Evolutionary conservation across 148 eudicot genomes (phyloP).

Genomic region (Rhododendron williamsianum): DNA sequence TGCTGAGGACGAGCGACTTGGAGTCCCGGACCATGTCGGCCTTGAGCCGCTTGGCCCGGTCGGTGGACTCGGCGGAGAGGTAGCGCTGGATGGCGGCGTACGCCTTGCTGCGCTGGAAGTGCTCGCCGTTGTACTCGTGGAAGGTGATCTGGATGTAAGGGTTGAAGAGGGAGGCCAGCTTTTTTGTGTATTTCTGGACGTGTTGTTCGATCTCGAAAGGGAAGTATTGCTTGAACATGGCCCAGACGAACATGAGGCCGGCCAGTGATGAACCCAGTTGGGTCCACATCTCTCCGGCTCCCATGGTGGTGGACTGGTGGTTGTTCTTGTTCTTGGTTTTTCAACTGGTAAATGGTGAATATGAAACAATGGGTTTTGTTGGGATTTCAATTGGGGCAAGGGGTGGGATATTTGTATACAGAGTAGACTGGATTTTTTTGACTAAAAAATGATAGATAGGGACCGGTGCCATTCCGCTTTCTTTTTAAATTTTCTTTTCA

Average conservation of each 20-base stretch:
- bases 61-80: slow-evolving; percentile 20
- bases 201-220: slow-evolving; percentile 21
- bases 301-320: background rate
- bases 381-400: background rate
- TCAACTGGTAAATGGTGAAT: background rate
- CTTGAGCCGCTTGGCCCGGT: slow-evolving; percentile 37
- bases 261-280: slow-evolving; percentile 24
- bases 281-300: background rate
- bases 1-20: slow-evolving; percentile 24
- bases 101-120: slow-evolving; percentile 34
- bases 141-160: slow-evolving; percentile 44
- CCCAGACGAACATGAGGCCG: slow-evolving; percentile 36
- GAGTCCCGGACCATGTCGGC: slow-evolving; percentile 25
- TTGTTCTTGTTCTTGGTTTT: too few species aligned
- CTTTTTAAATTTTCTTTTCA: too few species aligned
- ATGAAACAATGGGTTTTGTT: background rate
- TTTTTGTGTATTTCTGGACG: slow-evolving; percentile 18
- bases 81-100: slow-evolving; percentile 37
- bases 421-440: background rate
- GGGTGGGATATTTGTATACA: background rate
- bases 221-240: slow-evolving; percentile 35
- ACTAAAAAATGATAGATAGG: too few species aligned
- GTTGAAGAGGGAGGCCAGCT: slow-evolving; percentile 9
- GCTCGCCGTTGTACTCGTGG: slow-evolving; percentile 29
- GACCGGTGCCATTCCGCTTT: too few species aligned